Conservation (phyloP, 805 yeast genomes). For the Brettanomyces sp. region DNA sequence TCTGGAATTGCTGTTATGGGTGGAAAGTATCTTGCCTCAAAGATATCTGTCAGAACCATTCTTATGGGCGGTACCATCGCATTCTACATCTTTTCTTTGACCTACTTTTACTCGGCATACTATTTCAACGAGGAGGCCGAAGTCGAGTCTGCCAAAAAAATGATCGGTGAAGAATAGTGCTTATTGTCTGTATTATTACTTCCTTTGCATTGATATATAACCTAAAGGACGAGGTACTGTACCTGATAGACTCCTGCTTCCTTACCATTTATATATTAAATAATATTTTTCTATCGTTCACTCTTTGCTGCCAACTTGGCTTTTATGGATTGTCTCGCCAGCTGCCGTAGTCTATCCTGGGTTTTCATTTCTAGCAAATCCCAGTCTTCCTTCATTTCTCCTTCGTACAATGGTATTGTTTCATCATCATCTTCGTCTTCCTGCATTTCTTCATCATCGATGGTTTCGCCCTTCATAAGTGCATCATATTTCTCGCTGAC, state of each 20-base stretch:
- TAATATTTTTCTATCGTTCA: neutral
- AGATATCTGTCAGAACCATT: constrained; percentile 83
- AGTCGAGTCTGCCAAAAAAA: constrained; percentile 84
- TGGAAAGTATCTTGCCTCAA: constrained; percentile 82
- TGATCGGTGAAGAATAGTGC: constrained; percentile 84
- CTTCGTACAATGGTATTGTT: constrained; percentile 20
- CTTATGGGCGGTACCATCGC: constrained; percentile 87
- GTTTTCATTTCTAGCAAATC: constrained; percentile 32
- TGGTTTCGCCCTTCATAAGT: constrained; percentile 1
- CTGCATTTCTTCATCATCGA: neutral
- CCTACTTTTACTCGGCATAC: constrained; percentile 68
- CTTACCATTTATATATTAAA: constrained; percentile 59
- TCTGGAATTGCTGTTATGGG: constrained; percentile 89
- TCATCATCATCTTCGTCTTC: constrained; percentile 5
- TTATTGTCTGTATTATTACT: constrained; percentile 82
- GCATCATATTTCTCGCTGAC: neutral
- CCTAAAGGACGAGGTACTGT: too few relatives aligned
- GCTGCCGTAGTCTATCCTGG: constrained; percentile 25
- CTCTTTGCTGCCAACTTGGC: neutral
- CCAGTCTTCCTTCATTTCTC: constrained; percentile 30
- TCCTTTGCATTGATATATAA: constrained; percentile 34
- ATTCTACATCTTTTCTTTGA: constrained; percentile 70
- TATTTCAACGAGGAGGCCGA: constrained; percentile 35
- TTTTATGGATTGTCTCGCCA: neutral
- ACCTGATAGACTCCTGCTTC: constrained; percentile 44